Evolutionary conservation across 163 green algal species (phyloP).

Genomic region (Smithsoniella earleae): DNA sequence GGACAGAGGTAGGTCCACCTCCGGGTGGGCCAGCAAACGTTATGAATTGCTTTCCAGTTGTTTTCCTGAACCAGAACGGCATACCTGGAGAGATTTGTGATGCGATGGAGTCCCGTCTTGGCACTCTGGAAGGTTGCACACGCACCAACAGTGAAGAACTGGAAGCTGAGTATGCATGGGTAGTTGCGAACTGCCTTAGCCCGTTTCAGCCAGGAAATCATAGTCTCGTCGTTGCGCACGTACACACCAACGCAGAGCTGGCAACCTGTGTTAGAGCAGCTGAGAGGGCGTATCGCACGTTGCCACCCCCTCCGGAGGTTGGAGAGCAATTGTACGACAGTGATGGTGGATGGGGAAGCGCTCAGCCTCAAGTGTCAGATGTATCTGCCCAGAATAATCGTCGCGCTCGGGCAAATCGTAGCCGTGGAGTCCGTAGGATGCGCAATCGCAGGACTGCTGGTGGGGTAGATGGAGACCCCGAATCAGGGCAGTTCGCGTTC

Average conservation of each 20-base stretch:
- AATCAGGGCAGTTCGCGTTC: not conserved
- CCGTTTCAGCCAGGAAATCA: constrained; percentile 58
- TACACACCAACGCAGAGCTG: not conserved
- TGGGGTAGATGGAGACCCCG: not conserved
- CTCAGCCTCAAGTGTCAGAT: not conserved
- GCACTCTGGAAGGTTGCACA: constrained; percentile 3
- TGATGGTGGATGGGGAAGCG: constrained; percentile 29
- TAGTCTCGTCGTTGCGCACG: not conserved
- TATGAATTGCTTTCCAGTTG: constrained; percentile 64
- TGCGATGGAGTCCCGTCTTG: constrained; percentile 44
- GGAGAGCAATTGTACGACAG: constrained; percentile 4
- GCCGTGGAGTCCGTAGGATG: not conserved
- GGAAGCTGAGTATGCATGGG: constrained; percentile 87
- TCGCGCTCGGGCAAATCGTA: not conserved
- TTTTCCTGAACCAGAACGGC: constrained; percentile 79
- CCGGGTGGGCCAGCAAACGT: constrained; percentile 51
- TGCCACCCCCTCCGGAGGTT: not conserved
- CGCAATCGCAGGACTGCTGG: not conserved
- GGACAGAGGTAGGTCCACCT: constrained; percentile 45
- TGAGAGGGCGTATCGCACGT: not conserved
- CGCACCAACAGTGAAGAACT: constrained; percentile 41
- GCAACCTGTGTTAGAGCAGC: constrained; percentile 22
- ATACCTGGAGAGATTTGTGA: constrained; percentile 72
- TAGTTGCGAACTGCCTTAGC: constrained; percentile 64
- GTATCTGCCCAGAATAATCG: not conserved